phyloP scores from a whole-genome alignment of 179 eudicot species.

The Beta macrorhiza region DNA sequence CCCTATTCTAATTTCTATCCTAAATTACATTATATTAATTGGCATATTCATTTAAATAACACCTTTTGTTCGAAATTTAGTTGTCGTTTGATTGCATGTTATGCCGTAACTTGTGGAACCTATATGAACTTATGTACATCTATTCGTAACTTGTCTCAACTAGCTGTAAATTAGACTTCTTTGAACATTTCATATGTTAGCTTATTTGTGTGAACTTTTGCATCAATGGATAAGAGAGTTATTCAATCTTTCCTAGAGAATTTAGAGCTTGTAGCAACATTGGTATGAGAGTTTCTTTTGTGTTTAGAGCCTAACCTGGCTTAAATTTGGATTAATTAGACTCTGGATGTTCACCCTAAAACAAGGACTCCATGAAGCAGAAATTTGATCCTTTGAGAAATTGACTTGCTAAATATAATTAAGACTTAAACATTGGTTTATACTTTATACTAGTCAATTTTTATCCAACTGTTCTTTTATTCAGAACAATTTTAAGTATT shows the following conservation, averaged over 20 bases:
- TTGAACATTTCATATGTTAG: too few relatives aligned
- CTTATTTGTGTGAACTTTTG: too few relatives aligned
- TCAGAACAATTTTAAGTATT: neutral
- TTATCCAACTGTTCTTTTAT: neutral
- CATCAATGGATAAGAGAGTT: neutral
- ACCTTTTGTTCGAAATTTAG: neutral
- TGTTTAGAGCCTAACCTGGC: neutral
- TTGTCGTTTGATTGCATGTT: neutral
- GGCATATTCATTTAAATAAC: neutral
- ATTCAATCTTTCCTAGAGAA: neutral
- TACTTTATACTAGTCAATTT: too few relatives aligned
- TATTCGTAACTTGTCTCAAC: too few relatives aligned
- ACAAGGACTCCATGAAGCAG: neutral
- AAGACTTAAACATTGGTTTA: too few relatives aligned
- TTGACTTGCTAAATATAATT: too few relatives aligned
- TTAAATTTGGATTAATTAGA: neutral
- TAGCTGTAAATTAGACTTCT: too few relatives aligned
- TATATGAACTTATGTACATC: too few relatives aligned
- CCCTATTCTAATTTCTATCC: too few relatives aligned
- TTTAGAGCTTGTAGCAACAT: too few relatives aligned
- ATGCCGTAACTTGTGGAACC: neutral
- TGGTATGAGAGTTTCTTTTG: too few relatives aligned
- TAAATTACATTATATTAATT: neutral
- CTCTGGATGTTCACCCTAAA: neutral
- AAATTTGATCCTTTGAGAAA: neutral